Percentiles rank a stretch among this genome's conserved stretches.
Conservation (phyloP, 148 eudicot species). For the Simmondsia chinensis region DNA sequence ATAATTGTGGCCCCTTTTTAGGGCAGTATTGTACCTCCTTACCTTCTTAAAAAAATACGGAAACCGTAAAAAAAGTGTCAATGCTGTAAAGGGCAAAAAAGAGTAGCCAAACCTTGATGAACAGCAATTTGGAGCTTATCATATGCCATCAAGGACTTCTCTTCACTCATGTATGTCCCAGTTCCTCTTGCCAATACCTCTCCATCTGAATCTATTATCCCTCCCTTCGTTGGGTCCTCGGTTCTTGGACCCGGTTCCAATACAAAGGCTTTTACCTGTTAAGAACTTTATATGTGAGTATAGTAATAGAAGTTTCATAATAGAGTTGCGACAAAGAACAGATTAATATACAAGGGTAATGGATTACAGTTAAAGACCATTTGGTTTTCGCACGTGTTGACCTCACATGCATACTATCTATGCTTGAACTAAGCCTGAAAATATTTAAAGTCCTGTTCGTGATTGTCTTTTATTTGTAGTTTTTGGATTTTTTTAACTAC, state of each 20-base stretch:
- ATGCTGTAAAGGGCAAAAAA: constrained; percentile 74
- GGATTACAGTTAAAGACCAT: no score
- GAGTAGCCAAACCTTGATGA: constrained; percentile 79
- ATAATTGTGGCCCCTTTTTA: no score
- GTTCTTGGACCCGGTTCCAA: constrained; percentile 72
- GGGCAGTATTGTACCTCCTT: no score
- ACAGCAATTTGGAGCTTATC: constrained; percentile 51
- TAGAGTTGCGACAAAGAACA: no score
- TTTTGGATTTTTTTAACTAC: no score
- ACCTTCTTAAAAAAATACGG: no score
- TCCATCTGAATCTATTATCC: constrained; percentile 89
- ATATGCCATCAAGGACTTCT: constrained; percentile 57
- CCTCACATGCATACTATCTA: no score
- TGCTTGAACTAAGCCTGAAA: no score
- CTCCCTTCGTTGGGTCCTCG: constrained; percentile 45
- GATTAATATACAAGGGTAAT: not conserved
- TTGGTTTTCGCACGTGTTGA: no score
- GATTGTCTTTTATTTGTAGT: no score
- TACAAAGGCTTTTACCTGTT: constrained; percentile 73
- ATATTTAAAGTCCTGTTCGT: no score
- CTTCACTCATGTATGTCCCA: constrained; percentile 52
- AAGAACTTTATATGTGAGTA: not conserved
- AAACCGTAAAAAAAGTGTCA: no score
- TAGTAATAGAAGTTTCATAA: not conserved
- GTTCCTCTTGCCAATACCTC: constrained; percentile 91